These are phyloP conservation scores for Bromus sterilis DNA, from an alignment of 176 grass and related monocot species.

Conservation along the genomic window DNA sequence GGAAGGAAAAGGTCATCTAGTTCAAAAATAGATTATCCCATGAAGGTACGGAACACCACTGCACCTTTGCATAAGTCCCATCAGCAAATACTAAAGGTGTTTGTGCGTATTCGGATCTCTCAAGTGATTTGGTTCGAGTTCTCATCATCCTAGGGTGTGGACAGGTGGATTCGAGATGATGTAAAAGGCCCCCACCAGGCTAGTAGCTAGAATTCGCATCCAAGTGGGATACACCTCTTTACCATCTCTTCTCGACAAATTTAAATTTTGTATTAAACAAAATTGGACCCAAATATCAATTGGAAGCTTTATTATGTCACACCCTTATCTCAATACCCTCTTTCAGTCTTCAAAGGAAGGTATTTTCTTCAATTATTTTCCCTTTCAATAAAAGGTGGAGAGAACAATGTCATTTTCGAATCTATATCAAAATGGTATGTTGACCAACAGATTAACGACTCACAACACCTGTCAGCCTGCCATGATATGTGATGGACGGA, in stretches of 20 bases:
- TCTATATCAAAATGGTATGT: neutral
- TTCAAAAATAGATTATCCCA: neutral
- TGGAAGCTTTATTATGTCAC: neutral
- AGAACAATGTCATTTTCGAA: neutral
- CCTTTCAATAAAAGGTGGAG: neutral
- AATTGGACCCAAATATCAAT: neutral
- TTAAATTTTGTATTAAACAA: neutral
- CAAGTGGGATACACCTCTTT: constrained; percentile 9
- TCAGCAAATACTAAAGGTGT: neutral
- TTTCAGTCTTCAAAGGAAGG: neutral
- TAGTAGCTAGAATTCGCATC: constrained; percentile 8
- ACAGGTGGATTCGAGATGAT: neutral
- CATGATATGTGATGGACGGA: neutral
- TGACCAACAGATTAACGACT: neutral
- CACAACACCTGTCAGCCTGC: neutral
- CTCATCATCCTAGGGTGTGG: neutral
- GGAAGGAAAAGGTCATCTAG: neutral
- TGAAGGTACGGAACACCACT: constrained; percentile 15
- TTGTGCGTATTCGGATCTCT: neutral
- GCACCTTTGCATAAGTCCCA: neutral
- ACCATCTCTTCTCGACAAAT: constrained; percentile 1
- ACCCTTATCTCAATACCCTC: neutral
- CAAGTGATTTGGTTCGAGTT: constrained; percentile 3
- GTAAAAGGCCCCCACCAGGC: neutral
- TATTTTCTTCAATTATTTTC: neutral